These are phyloP conservation scores for Mucuna pruriens DNA, from an alignment of 306 rosid genomes.

Conservation along the genomic window DNA sequence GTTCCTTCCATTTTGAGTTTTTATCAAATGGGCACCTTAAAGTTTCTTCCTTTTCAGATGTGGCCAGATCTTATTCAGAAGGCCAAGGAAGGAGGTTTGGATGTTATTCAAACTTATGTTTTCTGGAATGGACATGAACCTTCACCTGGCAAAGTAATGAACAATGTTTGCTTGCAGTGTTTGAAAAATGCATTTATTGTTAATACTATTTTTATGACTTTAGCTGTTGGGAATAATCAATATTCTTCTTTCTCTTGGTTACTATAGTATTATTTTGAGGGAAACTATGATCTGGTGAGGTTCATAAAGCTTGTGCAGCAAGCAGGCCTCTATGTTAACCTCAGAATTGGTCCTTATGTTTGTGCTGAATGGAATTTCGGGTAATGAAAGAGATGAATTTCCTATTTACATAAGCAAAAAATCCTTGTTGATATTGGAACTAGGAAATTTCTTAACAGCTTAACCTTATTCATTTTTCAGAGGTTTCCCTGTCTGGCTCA, in stretches of 20 bases:
- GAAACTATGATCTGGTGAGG: slow-evolving; percentile 90
- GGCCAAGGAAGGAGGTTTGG: slow-evolving; percentile 98
- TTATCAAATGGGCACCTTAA: slow-evolving; percentile 41
- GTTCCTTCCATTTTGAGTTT: slow-evolving; percentile 18
- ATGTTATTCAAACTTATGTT: slow-evolving; percentile 95
- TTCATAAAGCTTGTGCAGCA: slow-evolving; percentile 89
- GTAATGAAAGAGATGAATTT: slow-evolving; percentile 49
- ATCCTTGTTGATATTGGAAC: neutral
- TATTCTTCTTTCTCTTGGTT: neutral
- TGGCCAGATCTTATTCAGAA: slow-evolving; percentile 99
- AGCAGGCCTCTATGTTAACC: slow-evolving; percentile 92
- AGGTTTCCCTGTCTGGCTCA: slow-evolving; percentile 98
- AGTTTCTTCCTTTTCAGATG: slow-evolving; percentile 65
- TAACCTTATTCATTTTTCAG: slow-evolving; percentile 49
- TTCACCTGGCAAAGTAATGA: slow-evolving; percentile 82
- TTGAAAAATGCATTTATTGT: slow-evolving; percentile 16
- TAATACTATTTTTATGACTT: neutral
- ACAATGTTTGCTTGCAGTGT: slow-evolving; percentile 23
- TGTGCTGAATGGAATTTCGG: slow-evolving; percentile 99
- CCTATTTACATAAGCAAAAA: neutral
- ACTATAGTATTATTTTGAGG: slow-evolving; percentile 86
- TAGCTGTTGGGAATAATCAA: slow-evolving; percentile 15
- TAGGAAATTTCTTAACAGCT: slow-evolving; percentile 20
- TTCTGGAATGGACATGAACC: slow-evolving; percentile 99
- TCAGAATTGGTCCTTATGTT: slow-evolving; percentile 97